Evolutionary conservation across 176 grass and related monocot genomes (phyloP), one percentile per base, ranked within the genome.

Genomic region (Ensete ventricosum): DNA sequence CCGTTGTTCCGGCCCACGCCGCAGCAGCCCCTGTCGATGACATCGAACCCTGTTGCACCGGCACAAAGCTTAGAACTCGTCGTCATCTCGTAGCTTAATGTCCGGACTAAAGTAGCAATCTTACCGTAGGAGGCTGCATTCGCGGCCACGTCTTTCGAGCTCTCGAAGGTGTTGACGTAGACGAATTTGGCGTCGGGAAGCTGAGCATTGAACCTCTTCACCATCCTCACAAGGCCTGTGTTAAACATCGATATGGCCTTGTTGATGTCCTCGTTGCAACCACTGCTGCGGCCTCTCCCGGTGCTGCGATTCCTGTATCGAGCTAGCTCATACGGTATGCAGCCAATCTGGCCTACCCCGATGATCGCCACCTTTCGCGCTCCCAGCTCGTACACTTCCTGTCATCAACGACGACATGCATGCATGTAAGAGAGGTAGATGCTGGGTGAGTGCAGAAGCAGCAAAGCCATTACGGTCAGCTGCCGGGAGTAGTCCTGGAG

Each of bases 301-400:
- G 17, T 67, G 64, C 73, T 54, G 1, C 50, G 63, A 62, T 27
- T 72, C 52, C 73, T 66, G 69, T 88, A 71, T 64, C 90, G 71
- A 14, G 94, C 94, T 49, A 98, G 88, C 80, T 98, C 90, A 62
- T 98, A 98, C 14, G 94, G 94, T 72, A 93, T 98, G 85, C 94
- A 98, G 0, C 94, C 94, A 75, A 98, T 93, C 53, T 81, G 75
- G 11, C 94, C 94, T 17, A 98, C 64, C 34, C 85, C 94, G 4
- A 83, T 71, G 64, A 98, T 7, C 11, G 77, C 90, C 63, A 90
- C 85, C 83, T 98, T 98, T 13, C 94, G 78, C 3, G 85, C 87
- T 57, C 94, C 94, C 73, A 93, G 52, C 49, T 81, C 78, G 64
- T 88, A 88, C 34, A 88, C 23, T 57, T 64, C 23, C 85, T 88